Evolutionary conservation across 179 eudicot genomes (phyloP).

Genomic region (Pouteria campechiana): DNA sequence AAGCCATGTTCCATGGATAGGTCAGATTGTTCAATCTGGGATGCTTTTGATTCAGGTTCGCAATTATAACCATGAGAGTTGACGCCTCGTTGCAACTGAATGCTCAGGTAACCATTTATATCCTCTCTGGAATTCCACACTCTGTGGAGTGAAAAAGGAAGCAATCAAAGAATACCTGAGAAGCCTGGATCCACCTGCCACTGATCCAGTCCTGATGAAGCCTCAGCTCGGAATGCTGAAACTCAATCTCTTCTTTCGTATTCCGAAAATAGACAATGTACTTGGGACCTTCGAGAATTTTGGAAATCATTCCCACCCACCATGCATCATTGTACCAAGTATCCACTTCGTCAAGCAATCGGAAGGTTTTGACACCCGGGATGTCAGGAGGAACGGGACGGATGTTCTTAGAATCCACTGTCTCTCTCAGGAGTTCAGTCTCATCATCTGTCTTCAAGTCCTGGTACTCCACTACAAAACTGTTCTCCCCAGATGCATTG

Average conservation of each 20-base stretch:
- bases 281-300: slow-evolving; percentile 17
- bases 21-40: too few species aligned
- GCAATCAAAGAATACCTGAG: slow-evolving; percentile 20
- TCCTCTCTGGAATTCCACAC: too few species aligned
- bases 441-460: slow-evolving; percentile 22
- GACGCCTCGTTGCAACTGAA: too few species aligned
- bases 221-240: slow-evolving; percentile 37
- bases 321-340: slow-evolving; percentile 44
- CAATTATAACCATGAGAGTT: too few species aligned
- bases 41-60: too few species aligned
- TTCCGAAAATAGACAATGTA: slow-evolving; percentile 30
- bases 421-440: slow-evolving; percentile 23
- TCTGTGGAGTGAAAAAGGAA: too few species aligned
- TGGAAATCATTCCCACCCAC: slow-evolving; percentile 36
- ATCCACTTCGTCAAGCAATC: slow-evolving; percentile 32
- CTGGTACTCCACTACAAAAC: slow-evolving; percentile 41
- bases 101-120: too few species aligned
- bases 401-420: slow-evolving; percentile 23
- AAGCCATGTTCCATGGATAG: too few species aligned
- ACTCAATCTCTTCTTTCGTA: slow-evolving; percentile 24
- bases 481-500: slow-evolving; percentile 13
- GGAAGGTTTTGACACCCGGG: slow-evolving; percentile 11
- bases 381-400: slow-evolving; percentile 43
- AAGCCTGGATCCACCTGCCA: slow-evolving; percentile 29
- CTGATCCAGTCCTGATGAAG: slow-evolving; percentile 42